Base-by-base conservation (phyloP, 306 rosid genomes). In the Corylus heterophylla region DNA sequence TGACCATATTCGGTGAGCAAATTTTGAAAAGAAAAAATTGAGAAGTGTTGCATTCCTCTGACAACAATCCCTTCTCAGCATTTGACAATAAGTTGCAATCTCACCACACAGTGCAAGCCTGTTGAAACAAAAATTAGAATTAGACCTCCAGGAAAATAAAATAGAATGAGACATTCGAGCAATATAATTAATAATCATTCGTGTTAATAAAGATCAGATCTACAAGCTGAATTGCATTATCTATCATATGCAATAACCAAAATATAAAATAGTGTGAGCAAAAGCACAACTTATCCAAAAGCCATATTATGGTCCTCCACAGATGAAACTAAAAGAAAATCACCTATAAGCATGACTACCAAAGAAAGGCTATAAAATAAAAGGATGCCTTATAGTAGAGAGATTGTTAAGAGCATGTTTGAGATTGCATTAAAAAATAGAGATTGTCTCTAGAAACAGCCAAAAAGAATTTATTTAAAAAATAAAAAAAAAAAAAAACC, bases 41-140 rank as follows among this genome's bases (percentile, higher is more conserved):
- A 31, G 35, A 31, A 31, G 35, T 2, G 35, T 31, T 1, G 2
- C 35, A 31, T 31, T 31, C 35, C 75, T 48, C 74, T 62, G 8
- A 62, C 76, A 54, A 80, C 74, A 55, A 79, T 74, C 77, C 68
- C 76, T 83, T 56, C 83, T 31, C 50, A 75, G 62, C 80, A 68
- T 82, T 59, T 80, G 76, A 69, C 39, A 81, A 68, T 56, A 76
- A 82, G 82, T 25, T 71, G 71, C 82, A 83, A 83, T 79, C 85
- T 73, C 39, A 55, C 54, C 62, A 58, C 71, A 76, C 62, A 77
- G 70, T 61, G 5, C 50, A 74, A 50, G 68, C 89, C 92, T 90
- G 90, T 64, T 49, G 78, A 83, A 79, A 86, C 25, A 78, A 74
- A 61, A 81, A 45, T 73, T 71, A 17, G 67, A 51, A 80, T 52